A percentile compares a stretch with the other conserved stretches of the same genome.
Conservation (phyloP, 179 eudicot species). For the Beta corolliflora region DNA sequence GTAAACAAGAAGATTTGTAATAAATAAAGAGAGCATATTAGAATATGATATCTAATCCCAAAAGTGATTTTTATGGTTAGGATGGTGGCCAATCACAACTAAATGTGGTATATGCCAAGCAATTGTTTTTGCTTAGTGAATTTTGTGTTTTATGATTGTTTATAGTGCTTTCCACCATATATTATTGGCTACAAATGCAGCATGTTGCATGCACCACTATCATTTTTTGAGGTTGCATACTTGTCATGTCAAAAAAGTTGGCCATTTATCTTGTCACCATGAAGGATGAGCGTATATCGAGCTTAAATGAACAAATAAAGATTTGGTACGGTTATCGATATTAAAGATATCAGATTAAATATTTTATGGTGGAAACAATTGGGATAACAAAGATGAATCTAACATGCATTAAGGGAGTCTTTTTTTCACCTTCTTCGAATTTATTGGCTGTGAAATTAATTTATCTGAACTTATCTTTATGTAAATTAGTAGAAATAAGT, state of each 20-base stretch:
- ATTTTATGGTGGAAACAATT: too few species aligned
- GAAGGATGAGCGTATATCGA: background rate
- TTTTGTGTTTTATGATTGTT: conserved; percentile 28
- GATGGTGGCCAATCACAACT: conserved; percentile 27
- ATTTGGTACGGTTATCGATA: background rate
- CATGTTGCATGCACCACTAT: background rate
- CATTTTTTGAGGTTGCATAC: background rate
- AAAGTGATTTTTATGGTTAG: conserved; percentile 26
- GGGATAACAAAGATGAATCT: too few species aligned
- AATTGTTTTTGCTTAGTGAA: conserved; percentile 32
- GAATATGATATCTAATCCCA: conserved; percentile 33
- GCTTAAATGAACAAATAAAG: conserved; percentile 5
- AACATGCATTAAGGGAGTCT: background rate
- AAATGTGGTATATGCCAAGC: conserved; percentile 34
- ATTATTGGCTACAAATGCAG: conserved; percentile 18
- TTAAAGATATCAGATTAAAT: background rate
- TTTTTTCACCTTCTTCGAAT: too few species aligned
- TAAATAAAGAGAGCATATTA: background rate
- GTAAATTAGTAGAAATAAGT: background rate
- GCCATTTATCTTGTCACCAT: conserved; percentile 14
- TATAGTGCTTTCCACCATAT: conserved; percentile 13
- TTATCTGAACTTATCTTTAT: background rate
- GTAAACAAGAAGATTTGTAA: too few species aligned
- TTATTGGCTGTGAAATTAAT: too few species aligned
- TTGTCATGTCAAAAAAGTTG: background rate